These are phyloP conservation scores for Penicillium bialowiezense DNA, from an alignment of 495 filamentous ascomycete species.

Conservation along the genomic window DNA sequence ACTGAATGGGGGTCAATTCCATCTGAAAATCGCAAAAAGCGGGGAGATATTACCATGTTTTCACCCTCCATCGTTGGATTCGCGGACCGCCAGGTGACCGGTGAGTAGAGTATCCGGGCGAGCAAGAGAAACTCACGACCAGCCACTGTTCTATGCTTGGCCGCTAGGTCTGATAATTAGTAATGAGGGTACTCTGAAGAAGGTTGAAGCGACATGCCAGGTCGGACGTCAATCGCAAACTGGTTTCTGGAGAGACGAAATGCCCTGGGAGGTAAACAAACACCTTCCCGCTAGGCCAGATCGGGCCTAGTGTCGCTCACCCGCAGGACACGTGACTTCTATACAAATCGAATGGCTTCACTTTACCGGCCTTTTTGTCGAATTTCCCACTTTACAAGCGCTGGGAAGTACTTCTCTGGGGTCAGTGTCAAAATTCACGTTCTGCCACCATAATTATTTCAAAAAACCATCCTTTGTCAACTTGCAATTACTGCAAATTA, in stretches of 20 bases:
- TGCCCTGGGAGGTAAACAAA: conserved; percentile 35
- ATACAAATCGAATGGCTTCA: not conserved
- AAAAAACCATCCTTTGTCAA: no score
- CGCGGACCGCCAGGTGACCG: conserved; percentile 25
- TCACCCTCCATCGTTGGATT: conserved; percentile 35
- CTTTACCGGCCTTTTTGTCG: not conserved
- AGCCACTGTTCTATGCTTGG: conserved; percentile 22
- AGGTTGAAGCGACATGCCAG: conserved; percentile 8
- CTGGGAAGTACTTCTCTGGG: no score
- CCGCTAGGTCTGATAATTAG: not conserved
- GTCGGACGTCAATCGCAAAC: conserved; percentile 9
- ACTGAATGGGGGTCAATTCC: not conserved
- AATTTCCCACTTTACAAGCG: no score
- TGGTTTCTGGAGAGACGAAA: conserved; percentile 41
- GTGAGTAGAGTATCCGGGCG: conserved; percentile 26
- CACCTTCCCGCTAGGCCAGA: conserved; percentile 4
- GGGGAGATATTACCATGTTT: conserved; percentile 29
- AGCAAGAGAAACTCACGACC: conserved; percentile 23
- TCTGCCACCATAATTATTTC: no score
- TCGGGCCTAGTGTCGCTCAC: not conserved
- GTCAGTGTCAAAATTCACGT: no score
- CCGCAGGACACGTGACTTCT: conserved; percentile 14
- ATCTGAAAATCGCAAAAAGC: not conserved
- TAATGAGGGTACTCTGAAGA: not conserved
- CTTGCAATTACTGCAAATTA: no score